These are phyloP conservation scores for Cyanidium caldarium DNA, from an alignment of 23 red algal genomes.

Conservation along the genomic window DNA sequence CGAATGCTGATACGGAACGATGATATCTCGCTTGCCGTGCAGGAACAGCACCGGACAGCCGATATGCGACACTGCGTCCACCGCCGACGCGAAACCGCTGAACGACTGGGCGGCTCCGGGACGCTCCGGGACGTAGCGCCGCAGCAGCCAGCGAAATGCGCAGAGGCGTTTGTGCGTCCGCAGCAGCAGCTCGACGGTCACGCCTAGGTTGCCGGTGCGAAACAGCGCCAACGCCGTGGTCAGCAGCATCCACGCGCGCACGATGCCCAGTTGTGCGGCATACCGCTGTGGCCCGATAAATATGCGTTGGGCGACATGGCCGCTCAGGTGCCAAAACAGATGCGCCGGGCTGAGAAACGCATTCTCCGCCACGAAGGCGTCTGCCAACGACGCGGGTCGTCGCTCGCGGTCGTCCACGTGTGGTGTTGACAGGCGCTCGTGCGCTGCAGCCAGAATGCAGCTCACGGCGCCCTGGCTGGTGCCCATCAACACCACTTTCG, in stretches of 20 bases:
- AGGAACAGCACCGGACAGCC: background rate
- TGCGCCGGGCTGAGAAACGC: background rate
- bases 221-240: background rate
- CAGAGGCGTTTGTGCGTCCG: background rate
- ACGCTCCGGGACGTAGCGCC: background rate
- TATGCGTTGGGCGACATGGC: background rate
- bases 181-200: background rate
- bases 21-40: background rate
- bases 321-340: background rate
- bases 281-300: background rate
- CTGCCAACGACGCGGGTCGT: background rate
- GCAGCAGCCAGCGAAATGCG: background rate
- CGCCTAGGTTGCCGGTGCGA: background rate
- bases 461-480: constrained; percentile 5
- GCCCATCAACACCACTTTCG: background rate
- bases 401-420: background rate
- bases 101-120: background rate
- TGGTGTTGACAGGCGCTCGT: background rate
- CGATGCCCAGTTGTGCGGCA: background rate
- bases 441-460: background rate
- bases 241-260: background rate
- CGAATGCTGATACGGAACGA: constrained; percentile 1
- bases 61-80: background rate
- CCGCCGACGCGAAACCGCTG: background rate
- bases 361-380: background rate